Conservation (phyloP, 2,329 filamentous ascomycete genomes). For the Ophiocordyceps australis region DNA sequence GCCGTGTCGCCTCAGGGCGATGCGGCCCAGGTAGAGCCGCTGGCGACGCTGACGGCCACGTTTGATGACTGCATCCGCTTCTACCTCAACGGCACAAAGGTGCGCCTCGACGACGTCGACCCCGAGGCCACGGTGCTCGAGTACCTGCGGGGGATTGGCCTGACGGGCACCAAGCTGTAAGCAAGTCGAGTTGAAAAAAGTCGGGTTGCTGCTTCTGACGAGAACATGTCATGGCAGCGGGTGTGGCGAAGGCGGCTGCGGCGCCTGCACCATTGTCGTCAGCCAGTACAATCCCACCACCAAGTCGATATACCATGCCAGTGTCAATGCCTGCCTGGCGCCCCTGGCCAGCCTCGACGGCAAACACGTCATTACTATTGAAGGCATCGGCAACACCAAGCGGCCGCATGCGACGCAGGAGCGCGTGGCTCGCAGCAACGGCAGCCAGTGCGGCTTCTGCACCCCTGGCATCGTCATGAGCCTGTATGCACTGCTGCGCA, state of each 20-base stretch:
- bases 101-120: constrained; percentile 71
- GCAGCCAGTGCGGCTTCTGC: constrained; percentile 87
- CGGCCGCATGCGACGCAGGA: constrained; percentile 81
- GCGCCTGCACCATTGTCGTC: constrained; percentile 88
- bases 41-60: constrained; percentile 41
- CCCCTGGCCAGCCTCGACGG: constrained; percentile 87
- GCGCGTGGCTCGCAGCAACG: constrained; percentile 76
- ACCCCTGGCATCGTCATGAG: constrained; percentile 98
- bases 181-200: too few relatives aligned
- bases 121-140: constrained; percentile 85
- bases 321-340: constrained; percentile 88
- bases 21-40: constrained; percentile 10
- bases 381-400: constrained; percentile 82
- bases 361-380: constrained; percentile 95
- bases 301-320: constrained; percentile 85
- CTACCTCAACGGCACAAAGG: constrained; percentile 85
- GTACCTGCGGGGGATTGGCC: constrained; percentile 78
- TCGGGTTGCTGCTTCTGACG: too few relatives aligned
- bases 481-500: constrained; percentile 78
- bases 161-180: constrained; percentile 84
- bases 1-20: constrained; percentile 31
- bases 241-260: constrained; percentile 91
- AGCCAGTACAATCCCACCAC: constrained; percentile 90
- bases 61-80: constrained; percentile 85
- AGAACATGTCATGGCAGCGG: constrained; percentile 29